phyloP scores from a whole-genome alignment of 1,139 yeast species.

The Meyerozyma smithsonii region DNA sequence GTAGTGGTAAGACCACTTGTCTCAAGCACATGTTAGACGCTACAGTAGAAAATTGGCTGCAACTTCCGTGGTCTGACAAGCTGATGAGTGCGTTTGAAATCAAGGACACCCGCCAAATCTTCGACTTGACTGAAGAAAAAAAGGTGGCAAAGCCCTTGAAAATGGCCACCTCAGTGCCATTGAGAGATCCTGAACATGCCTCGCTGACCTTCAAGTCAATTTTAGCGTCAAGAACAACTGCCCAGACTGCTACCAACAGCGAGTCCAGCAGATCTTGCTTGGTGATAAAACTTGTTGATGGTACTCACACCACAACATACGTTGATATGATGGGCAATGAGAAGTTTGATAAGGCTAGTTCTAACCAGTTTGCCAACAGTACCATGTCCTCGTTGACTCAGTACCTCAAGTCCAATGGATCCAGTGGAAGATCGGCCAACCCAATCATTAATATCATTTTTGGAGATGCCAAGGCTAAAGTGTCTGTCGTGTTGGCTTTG shows the following conservation, averaged over 20 bases:
- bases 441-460: constrained; percentile 27
- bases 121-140: constrained; percentile 18
- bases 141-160: constrained; percentile 9
- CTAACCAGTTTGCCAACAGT: constrained; percentile 25
- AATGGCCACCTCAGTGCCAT: constrained; percentile 10
- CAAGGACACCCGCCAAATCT: constrained; percentile 20
- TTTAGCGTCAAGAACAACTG: constrained; percentile 18
- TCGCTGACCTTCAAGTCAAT: constrained; percentile 7
- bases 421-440: constrained; percentile 20
- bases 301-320: constrained; percentile 19
- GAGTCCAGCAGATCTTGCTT: constrained; percentile 26
- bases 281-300: constrained; percentile 20
- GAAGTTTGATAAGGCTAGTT: constrained; percentile 15
- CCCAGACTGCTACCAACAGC: constrained; percentile 17
- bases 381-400: constrained; percentile 29
- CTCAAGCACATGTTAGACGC: constrained; percentile 14
- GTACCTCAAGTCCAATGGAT: constrained; percentile 13
- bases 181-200: constrained; percentile 4
- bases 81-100: constrained; percentile 28
- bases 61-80: constrained; percentile 4
- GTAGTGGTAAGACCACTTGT: constrained; percentile 32
- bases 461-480: constrained; percentile 16
- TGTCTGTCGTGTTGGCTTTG: constrained; percentile 21
- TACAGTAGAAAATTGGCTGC: constrained; percentile 5
- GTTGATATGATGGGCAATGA: constrained; percentile 33